Evolutionary conservation across 768 basidiomycete species (phyloP).

Genomic region (Infundibulicybe gibba): DNA sequence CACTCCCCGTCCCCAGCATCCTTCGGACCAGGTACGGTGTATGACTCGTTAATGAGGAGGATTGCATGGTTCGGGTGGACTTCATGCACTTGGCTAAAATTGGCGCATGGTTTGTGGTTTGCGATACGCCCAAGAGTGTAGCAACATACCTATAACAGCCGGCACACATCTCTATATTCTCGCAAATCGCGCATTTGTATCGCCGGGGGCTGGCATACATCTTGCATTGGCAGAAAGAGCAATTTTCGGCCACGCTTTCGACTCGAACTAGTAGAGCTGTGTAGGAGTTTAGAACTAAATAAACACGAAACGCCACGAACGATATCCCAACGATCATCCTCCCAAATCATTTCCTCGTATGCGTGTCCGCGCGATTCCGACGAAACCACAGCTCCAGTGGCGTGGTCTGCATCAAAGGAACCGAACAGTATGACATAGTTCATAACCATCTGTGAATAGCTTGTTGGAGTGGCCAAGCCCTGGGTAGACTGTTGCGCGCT

Average conservation of each 20-base stretch:
- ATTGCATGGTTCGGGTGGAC: slow-evolving; percentile 90
- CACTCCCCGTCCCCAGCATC: too few relatives aligned
- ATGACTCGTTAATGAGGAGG: slow-evolving; percentile 59
- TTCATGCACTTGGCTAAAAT: slow-evolving; percentile 78
- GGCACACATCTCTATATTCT: slow-evolving; percentile 76
- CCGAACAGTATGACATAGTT: slow-evolving; percentile 86
- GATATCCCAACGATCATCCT: slow-evolving; percentile 80
- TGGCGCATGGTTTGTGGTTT: too few relatives aligned
- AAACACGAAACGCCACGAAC: slow-evolving; percentile 38
- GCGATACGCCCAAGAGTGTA: neutral
- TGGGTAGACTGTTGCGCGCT: slow-evolving; percentile 2
- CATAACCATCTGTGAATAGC: slow-evolving; percentile 63
- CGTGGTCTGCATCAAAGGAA: slow-evolving; percentile 73
- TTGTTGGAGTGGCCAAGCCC: too few relatives aligned
- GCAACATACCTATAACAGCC: slow-evolving; percentile 69
- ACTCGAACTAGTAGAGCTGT: slow-evolving; percentile 49
- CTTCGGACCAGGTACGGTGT: too few relatives aligned
- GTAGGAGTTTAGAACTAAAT: neutral
- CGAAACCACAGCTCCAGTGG: slow-evolving; percentile 54
- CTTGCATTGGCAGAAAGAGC: slow-evolving; percentile 75
- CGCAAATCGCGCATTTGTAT: slow-evolving; percentile 84
- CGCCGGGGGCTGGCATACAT: slow-evolving; percentile 49
- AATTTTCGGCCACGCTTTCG: slow-evolving; percentile 58
- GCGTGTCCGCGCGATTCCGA: slow-evolving; percentile 68
- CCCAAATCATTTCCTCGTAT: slow-evolving; percentile 87